phyloP scores from a whole-genome alignment of 345 rosid species.

The Firmiana major region DNA sequence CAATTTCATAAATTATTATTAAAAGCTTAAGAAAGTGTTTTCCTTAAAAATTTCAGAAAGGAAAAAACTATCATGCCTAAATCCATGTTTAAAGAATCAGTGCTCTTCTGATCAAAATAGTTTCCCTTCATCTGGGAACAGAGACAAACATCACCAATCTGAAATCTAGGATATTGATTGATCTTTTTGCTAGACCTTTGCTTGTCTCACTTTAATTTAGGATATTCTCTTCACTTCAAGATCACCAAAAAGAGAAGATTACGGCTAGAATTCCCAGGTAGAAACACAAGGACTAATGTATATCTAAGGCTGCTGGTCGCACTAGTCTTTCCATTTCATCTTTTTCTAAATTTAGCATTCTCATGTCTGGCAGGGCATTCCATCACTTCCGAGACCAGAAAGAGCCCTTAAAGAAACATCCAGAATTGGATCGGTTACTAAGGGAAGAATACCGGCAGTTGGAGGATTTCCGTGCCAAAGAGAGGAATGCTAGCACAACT shows the following conservation, averaged over 20 bases:
- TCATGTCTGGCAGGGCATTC: conserved; percentile 66
- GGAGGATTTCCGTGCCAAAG: conserved; percentile 74
- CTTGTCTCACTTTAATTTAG: neutral
- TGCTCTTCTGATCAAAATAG: neutral
- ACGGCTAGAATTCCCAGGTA: neutral
- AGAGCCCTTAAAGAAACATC: conserved; percentile 59
- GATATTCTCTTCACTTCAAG: neutral
- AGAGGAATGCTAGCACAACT: conserved; percentile 21
- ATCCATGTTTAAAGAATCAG: neutral
- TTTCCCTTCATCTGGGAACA: neutral
- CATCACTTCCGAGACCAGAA: conserved; percentile 71
- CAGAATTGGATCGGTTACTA: conserved; percentile 78
- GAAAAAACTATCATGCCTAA: neutral
- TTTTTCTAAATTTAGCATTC: neutral
- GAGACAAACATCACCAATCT: neutral
- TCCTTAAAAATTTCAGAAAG: neutral
- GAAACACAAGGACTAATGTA: neutral
- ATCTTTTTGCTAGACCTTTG: neutral
- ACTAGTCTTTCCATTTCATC: neutral
- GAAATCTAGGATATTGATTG: neutral
- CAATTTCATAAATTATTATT: no score
- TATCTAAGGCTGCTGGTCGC: neutral
- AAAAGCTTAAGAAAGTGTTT: neutral
- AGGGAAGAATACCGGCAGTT: conserved; percentile 61
- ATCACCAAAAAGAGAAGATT: neutral